Conservation (phyloP, 2,329 filamentous ascomycete species). For the Pyrenochaeta sp. region DNA sequence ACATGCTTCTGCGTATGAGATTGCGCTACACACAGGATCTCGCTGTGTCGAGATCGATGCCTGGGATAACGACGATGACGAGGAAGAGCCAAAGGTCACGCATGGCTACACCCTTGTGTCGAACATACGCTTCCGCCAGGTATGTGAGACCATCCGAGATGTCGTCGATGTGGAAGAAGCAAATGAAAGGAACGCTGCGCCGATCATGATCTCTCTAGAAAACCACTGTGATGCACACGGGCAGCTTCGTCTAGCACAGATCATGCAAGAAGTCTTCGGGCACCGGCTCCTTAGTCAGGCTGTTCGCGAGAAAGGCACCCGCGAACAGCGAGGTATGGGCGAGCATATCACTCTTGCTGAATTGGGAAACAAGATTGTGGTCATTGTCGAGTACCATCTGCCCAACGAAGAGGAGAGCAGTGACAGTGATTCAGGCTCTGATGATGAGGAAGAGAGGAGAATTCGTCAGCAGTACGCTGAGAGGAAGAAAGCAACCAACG, state of each 20-base stretch:
- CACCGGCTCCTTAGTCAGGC: slow-evolving; percentile 66
- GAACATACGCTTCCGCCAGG: slow-evolving; percentile 69
- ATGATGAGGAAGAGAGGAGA: slow-evolving; percentile 56
- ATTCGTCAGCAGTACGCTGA: slow-evolving; percentile 63
- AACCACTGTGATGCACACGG: slow-evolving; percentile 70
- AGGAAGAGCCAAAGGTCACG: slow-evolving; percentile 73
- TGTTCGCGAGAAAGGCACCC: slow-evolving; percentile 64
- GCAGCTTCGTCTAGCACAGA: slow-evolving; percentile 68
- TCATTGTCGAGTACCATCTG: slow-evolving; percentile 74
- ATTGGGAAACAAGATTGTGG: slow-evolving; percentile 68
- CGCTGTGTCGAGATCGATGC: slow-evolving; percentile 78
- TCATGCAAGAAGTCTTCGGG: slow-evolving; percentile 71
- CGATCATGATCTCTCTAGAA: slow-evolving; percentile 71
- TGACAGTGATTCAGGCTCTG: slow-evolving; percentile 41
- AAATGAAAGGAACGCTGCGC: slow-evolving; percentile 59
- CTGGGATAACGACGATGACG: slow-evolving; percentile 70
- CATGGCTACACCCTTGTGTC: slow-evolving; percentile 75
- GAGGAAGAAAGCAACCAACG: slow-evolving; percentile 59
- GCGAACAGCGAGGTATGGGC: slow-evolving; percentile 61
- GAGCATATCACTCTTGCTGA: slow-evolving; percentile 67
- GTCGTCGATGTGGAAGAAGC: slow-evolving; percentile 67
- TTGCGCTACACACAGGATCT: slow-evolving; percentile 68
- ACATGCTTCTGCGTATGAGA: slow-evolving; percentile 69
- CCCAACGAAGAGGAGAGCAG: slow-evolving; percentile 59
- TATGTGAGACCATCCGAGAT: slow-evolving; percentile 72